A percentile compares a stretch with the other conserved stretches of the same genome.
Conservation (phyloP, 495 filamentous ascomycete species). For the Lepidopterella palustris region DNA sequence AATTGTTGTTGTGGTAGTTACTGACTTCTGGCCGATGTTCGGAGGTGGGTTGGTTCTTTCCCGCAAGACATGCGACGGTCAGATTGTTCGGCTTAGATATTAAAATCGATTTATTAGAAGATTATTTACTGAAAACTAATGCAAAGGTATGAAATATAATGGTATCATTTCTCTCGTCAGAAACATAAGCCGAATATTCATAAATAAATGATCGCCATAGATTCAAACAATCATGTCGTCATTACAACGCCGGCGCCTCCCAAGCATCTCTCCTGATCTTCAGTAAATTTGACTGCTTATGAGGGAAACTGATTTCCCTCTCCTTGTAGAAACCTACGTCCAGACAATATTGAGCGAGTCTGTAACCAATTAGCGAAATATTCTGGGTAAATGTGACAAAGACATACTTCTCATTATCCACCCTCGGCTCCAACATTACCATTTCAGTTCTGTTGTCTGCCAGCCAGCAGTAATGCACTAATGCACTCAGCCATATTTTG, state of each 20-base stretch:
- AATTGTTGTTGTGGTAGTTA: not conserved
- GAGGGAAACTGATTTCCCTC: slow-evolving; percentile 78
- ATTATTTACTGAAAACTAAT: too few species aligned
- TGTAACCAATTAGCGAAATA: slow-evolving; percentile 33
- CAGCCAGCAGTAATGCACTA: slow-evolving; percentile 79
- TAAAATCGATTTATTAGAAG: too few species aligned
- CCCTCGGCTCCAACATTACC: slow-evolving; percentile 78
- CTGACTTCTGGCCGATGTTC: not conserved
- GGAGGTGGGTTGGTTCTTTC: not conserved
- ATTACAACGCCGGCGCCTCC: slow-evolving; percentile 68
- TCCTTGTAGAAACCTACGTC: slow-evolving; percentile 81
- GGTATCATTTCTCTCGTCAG: not conserved
- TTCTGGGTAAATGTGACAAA: not conserved
- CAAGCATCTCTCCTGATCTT: slow-evolving; percentile 75
- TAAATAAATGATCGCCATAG: not conserved
- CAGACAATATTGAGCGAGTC: slow-evolving; percentile 71
- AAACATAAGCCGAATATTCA: not conserved
- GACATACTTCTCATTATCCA: slow-evolving; percentile 83
- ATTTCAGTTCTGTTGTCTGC: slow-evolving; percentile 75
- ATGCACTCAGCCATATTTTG: slow-evolving; percentile 69
- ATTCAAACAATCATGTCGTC: too few species aligned
- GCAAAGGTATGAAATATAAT: too few species aligned
- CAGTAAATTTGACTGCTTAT: slow-evolving; percentile 88
- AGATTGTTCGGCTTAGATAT: not conserved
- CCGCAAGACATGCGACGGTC: not conserved